Conservation (phyloP, 2,329 filamentous ascomycete species). For the Sporothrix pallida region DNA sequence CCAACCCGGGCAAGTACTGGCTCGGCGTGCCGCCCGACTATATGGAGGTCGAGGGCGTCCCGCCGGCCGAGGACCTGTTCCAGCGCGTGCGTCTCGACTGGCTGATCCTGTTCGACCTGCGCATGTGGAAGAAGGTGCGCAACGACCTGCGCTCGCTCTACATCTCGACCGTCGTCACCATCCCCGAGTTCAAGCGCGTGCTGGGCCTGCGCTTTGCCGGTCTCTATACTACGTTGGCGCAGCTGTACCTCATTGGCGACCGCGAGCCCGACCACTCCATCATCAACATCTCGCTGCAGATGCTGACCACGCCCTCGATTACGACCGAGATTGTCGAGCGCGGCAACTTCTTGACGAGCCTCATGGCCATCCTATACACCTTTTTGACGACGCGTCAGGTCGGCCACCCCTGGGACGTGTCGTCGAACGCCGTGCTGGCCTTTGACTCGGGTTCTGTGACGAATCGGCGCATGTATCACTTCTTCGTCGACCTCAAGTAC, state of each 20-base stretch:
- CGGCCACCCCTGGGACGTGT: conserved; percentile 87
- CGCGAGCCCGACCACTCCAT: conserved; percentile 97
- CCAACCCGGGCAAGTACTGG: conserved; percentile 82
- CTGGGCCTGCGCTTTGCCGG: conserved; percentile 92
- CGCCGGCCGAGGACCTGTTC: conserved; percentile 83
- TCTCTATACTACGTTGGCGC: conserved; percentile 89
- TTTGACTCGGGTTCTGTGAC: conserved; percentile 95
- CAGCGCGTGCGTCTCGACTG: conserved; percentile 90
- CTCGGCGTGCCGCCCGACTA: conserved; percentile 77
- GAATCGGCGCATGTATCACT: conserved; percentile 95
- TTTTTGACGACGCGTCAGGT: conserved; percentile 97
- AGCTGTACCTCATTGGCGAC: conserved; percentile 94
- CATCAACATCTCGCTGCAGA: conserved; percentile 94
- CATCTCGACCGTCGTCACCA: conserved; percentile 93
- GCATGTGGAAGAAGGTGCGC: conserved; percentile 95
- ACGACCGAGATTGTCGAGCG: conserved; percentile 93
- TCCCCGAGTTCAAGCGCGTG: conserved; percentile 94
- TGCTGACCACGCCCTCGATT: conserved; percentile 95
- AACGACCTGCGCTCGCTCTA: conserved; percentile 91
- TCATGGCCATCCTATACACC: conserved; percentile 96
- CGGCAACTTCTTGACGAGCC: conserved; percentile 92
- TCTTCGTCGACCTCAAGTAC: conserved; percentile 93
- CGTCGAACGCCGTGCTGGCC: conserved; percentile 82
- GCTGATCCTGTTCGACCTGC: conserved; percentile 90
- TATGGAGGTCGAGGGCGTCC: conserved; percentile 64